Percentiles rank a stretch among this genome's conserved stretches.
These are phyloP conservation scores for Leucaena leucocephala DNA, from an alignment of 306 rosid genomes.

Conservation along the genomic window DNA sequence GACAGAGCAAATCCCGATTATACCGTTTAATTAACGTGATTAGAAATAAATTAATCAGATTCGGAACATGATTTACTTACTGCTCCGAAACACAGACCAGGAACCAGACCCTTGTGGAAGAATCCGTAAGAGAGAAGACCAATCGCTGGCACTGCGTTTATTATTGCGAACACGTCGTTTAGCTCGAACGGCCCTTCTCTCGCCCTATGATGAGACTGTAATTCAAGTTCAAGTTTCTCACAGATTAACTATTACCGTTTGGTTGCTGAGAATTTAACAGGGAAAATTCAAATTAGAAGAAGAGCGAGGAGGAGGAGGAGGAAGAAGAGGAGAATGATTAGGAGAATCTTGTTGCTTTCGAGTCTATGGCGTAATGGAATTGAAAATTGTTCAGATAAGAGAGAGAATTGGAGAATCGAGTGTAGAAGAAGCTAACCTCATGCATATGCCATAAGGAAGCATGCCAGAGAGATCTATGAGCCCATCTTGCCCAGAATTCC, in stretches of 20 bases:
- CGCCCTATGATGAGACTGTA: slow-evolving; percentile 92
- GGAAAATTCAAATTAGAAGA: neutral
- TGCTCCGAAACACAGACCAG: slow-evolving; percentile 99
- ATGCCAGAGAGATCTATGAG: slow-evolving; percentile 57
- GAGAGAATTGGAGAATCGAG: slow-evolving; percentile 28
- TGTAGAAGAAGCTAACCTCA: slow-evolving; percentile 42
- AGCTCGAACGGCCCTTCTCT: slow-evolving; percentile 97
- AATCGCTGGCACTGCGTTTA: slow-evolving; percentile 90
- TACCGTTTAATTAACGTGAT: slow-evolving; percentile 35
- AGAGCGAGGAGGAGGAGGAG: neutral
- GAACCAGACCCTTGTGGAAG: slow-evolving; percentile 85
- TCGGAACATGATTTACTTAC: slow-evolving; percentile 55
- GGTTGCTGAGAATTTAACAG: slow-evolving; percentile 28
- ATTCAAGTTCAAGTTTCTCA: slow-evolving; percentile 17
- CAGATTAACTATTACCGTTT: slow-evolving; percentile 8
- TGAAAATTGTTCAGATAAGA: slow-evolving; percentile 16
- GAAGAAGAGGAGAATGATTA: neutral
- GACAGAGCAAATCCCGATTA: slow-evolving; percentile 42
- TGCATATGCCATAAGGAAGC: slow-evolving; percentile 59
- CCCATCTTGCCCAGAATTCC: slow-evolving; percentile 66
- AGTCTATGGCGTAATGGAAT: neutral
- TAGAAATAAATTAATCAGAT: slow-evolving; percentile 35
- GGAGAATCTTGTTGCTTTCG: neutral
- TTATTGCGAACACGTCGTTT: slow-evolving; percentile 93
- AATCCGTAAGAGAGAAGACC: slow-evolving; percentile 87